phyloP scores from a whole-genome alignment of 2,329 filamentous ascomycete genomes.

The Cytospora schulzeri region DNA sequence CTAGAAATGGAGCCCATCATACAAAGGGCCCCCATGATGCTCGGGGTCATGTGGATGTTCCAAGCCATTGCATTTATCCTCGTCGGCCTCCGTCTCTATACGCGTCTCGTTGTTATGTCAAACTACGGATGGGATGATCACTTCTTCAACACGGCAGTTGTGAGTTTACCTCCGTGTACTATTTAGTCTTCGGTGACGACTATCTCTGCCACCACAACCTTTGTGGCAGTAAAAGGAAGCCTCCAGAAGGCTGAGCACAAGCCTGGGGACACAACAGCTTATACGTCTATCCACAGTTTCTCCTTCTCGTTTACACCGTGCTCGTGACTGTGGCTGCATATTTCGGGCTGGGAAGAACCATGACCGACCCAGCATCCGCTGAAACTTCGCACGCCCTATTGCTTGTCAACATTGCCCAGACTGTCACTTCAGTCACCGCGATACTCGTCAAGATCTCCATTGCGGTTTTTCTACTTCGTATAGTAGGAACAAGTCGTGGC shows the following conservation, averaged over 20 bases:
- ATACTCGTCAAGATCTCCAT: conserved; percentile 24
- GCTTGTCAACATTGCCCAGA: conserved; percentile 16
- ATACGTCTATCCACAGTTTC: not conserved
- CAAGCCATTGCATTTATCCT: conserved; percentile 20
- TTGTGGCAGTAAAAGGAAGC: not conserved
- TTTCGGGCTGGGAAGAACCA: conserved; percentile 9
- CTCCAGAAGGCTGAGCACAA: no score
- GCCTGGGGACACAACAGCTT: not conserved
- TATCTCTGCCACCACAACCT: not conserved
- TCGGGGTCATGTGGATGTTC: conserved; percentile 23
- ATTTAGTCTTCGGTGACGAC: no score
- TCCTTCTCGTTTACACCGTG: conserved; percentile 14
- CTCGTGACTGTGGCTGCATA: conserved; percentile 15
- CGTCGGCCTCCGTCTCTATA: conserved; percentile 25
- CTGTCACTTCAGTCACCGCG: not conserved
- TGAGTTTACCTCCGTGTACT: not conserved
- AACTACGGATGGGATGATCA: conserved; percentile 24
- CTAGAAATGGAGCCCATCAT: not conserved
- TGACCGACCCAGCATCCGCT: not conserved
- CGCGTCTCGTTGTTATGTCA: conserved; percentile 21
- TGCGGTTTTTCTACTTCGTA: conserved; percentile 20
- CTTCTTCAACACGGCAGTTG: conserved; percentile 22
- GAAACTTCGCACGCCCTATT: not conserved
- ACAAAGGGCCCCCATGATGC: conserved; percentile 10
- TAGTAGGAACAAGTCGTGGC: conserved; percentile 4